Percentiles rank a stretch among this genome's conserved stretches.
Evolutionary conservation across 2,329 filamentous ascomycete species (phyloP).

Genomic region (Pseudogymnoascus sp.): DNA sequence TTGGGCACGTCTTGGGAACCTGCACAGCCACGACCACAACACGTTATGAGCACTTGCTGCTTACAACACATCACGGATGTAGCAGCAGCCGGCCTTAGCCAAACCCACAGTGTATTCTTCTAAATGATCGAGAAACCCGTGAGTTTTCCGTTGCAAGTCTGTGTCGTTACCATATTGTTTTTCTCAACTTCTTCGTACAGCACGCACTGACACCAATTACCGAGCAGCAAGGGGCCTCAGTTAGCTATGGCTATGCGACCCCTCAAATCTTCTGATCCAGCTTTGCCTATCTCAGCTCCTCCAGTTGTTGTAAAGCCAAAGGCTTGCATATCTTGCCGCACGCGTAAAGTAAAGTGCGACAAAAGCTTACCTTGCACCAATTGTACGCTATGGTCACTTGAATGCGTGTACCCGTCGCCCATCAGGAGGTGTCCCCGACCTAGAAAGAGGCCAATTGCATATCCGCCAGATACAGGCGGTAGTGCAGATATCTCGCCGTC

Average conservation of each 20-base stretch:
- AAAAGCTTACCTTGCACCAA: not conserved
- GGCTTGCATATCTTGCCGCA: slow-evolving; percentile 7
- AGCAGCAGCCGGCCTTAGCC: not conserved
- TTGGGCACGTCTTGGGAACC: not conserved
- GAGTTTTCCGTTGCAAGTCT: not conserved
- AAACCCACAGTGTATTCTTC: not conserved
- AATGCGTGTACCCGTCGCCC: not conserved
- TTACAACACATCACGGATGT: not conserved
- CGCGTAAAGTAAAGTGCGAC: slow-evolving; percentile 3
- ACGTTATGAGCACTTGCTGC: not conserved
- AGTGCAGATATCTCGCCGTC: not conserved
- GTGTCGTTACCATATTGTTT: not conserved
- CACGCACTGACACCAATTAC: not conserved
- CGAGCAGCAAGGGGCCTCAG: not conserved
- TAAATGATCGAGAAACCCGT: slow-evolving; percentile 8
- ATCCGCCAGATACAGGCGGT: not conserved
- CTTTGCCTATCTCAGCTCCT: not conserved
- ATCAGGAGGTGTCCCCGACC: slow-evolving; percentile 2
- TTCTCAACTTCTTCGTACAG: not conserved
- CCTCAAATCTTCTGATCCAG: not conserved
- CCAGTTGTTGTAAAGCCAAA: not conserved
- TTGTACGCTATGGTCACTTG: slow-evolving; percentile 2
- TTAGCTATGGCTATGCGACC: not conserved
- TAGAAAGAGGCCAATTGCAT: not conserved
- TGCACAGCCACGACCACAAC: not conserved